Base-by-base conservation (phyloP, 139 green algal species). In the Diplosphaera chodatii region DNA sequence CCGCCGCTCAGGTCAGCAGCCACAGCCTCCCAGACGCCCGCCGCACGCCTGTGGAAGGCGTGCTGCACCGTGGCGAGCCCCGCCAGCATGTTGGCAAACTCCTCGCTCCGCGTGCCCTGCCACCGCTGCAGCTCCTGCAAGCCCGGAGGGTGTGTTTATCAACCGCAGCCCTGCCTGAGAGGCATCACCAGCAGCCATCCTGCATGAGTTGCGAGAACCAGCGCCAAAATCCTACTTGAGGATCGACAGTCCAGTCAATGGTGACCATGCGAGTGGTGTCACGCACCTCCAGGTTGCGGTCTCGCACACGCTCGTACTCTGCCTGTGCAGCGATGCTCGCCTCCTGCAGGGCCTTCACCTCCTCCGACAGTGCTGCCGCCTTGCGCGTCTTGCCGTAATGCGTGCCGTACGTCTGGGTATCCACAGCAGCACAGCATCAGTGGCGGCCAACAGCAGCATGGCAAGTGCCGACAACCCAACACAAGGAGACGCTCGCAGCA, bases 271-370 rank as follows among this genome's bases (percentile, higher is more conserved):
- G n/a, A n/a, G n/a, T n/a, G n/a, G n/a, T n/a, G n/a, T n/a, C n/a
- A n/a, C n/a, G n/a, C n/a, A 76, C 75, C 75, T 80, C 32, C 22
- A 25, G n/a, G 69, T 89, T 87, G 21, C 84, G 73, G 48, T 69
- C 64, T 15, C 73, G 74, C 40, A 90, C 87, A 1, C 69, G 31
- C 21, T 88, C 73, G 65, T 90, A 91, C 75, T 93, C 86, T 15
- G 62, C 59, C 34, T 72, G 18, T 0, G 83, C 83, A 22, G 76
- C 76, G 22, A 73, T 40, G 16, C 82, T 78, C 32, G 67, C 73
- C 70, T 91, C 77, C 48, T 59, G 48, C 32, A 85, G 70, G 4
- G 73, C 67, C 15, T 77, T 78, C 5, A 91, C 63, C 41, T 92
- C 85, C 30, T 82, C 71, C 59, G 78, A 67, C 32, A 91, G 79